A percentile compares a stretch with the other conserved stretches of the same genome.
These are phyloP conservation scores for Colletotrichum sp. DNA, from an alignment of 2,329 filamentous ascomycete genomes.

Conservation along the genomic window DNA sequence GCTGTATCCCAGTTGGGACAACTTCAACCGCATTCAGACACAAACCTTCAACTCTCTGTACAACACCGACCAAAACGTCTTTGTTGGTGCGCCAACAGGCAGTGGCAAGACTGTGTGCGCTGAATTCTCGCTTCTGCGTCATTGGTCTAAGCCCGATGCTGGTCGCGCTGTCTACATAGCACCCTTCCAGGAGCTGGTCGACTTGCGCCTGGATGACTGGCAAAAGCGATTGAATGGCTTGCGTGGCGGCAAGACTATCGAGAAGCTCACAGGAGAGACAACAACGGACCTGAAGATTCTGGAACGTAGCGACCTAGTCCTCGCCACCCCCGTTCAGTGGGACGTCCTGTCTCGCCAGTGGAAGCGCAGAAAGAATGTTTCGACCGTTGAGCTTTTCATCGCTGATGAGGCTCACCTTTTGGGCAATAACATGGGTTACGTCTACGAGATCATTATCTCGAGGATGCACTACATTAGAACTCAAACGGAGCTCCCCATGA, in stretches of 20 bases:
- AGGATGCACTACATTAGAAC: constrained; percentile 96
- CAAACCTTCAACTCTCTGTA: constrained; percentile 96
- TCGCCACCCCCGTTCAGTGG: constrained; percentile 95
- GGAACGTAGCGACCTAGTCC: constrained; percentile 84
- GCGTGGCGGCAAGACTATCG: constrained; percentile 84
- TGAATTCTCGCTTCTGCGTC: constrained; percentile 87
- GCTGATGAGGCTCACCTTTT: constrained; percentile 95
- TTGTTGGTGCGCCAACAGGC: constrained; percentile 89
- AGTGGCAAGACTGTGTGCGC: constrained; percentile 98
- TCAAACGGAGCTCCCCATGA: constrained; percentile 82
- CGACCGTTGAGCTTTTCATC: constrained; percentile 88
- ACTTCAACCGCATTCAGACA: constrained; percentile 98
- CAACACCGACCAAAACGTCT: constrained; percentile 89
- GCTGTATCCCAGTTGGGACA: constrained; percentile 82
- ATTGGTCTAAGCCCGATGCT: constrained; percentile 75
- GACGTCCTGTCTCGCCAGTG: constrained; percentile 94
- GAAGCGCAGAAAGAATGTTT: constrained; percentile 95
- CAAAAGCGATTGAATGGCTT: constrained; percentile 74
- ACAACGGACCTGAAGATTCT: constrained; percentile 89
- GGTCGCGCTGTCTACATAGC: constrained; percentile 92
- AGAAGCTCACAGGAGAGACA: constrained; percentile 93
- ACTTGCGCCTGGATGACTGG: constrained; percentile 85
- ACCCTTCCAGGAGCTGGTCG: constrained; percentile 91
- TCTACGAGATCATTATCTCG: constrained; percentile 97
- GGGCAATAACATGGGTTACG: constrained; percentile 82